phyloP scores from a whole-genome alignment of 1,284 basidiomycete genomes.

The Cutaneotrichosporon dermatis region DNA sequence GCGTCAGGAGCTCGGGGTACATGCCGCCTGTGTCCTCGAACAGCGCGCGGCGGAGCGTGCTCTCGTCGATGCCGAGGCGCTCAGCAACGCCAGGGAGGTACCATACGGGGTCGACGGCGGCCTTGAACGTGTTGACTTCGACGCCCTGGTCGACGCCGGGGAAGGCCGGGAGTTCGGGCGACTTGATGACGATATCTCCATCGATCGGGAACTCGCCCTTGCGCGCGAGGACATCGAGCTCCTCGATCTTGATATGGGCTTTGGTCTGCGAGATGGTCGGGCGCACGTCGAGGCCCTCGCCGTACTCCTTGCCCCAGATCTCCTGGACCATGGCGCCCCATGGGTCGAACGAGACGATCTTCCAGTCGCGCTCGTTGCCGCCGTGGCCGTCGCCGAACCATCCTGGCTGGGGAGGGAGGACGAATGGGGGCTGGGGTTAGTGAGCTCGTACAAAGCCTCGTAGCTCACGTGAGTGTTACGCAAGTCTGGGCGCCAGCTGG shows the following conservation, averaged over 20 bases:
- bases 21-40: conserved; percentile 83
- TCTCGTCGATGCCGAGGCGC: conserved; percentile 81
- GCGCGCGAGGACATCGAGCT: conserved; percentile 74
- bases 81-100: conserved; percentile 89
- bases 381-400: conserved; percentile 63
- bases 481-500: conserved; percentile 81
- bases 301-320: conserved; percentile 65
- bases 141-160: conserved; percentile 67
- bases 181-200: conserved; percentile 71
- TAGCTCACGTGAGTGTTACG: conserved; percentile 63
- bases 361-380: conserved; percentile 41
- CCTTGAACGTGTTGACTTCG: conserved; percentile 64
- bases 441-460: no score
- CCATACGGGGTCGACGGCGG: conserved; percentile 90
- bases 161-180: conserved; percentile 42
- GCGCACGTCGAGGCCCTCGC: conserved; percentile 70
- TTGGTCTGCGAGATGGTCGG: conserved; percentile 88
- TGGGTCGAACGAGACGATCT: conserved; percentile 92
- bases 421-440: conserved; percentile 62
- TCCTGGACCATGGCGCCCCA: conserved; percentile 87
- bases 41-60: conserved; percentile 73
- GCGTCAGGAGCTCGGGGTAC: conserved; percentile 92
- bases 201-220: conserved; percentile 73
- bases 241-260: conserved; percentile 56
- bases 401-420: conserved; percentile 70